A percentile compares a stretch with the other conserved stretches of the same genome.
These are phyloP conservation scores for Leishmania braziliensis DNA, from an alignment of 208 protist genomes.

Conservation along the genomic window DNA sequence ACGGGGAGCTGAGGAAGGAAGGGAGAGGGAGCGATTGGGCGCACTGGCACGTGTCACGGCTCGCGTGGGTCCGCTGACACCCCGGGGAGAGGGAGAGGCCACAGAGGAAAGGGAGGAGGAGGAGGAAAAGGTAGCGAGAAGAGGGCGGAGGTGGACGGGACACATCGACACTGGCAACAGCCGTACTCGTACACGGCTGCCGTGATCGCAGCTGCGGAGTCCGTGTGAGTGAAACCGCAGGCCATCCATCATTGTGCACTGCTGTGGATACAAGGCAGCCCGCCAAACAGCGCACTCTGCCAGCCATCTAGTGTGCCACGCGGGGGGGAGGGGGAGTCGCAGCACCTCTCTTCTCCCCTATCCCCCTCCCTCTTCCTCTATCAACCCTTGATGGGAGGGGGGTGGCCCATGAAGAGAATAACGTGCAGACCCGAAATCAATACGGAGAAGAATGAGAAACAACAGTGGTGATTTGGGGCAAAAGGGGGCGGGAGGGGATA, in stretches of 20 bases:
- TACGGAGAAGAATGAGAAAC: no score
- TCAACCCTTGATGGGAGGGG: background rate
- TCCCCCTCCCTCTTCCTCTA: background rate
- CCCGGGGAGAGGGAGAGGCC: background rate
- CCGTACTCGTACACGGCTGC: background rate
- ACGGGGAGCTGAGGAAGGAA: background rate
- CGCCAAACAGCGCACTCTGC: background rate
- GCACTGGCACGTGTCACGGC: background rate
- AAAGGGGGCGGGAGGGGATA: no score
- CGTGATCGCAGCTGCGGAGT: background rate
- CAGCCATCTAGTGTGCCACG: background rate
- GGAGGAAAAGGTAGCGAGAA: background rate
- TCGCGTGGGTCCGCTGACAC: background rate
- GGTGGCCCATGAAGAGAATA: no score
- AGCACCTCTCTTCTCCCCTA: background rate
- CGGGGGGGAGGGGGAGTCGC: background rate
- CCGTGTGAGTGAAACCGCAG: background rate
- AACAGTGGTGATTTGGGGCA: no score
- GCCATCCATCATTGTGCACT: background rate
- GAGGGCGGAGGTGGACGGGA: background rate
- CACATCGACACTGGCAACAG: background rate
- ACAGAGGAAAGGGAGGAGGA: background rate
- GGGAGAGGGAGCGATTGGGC: background rate
- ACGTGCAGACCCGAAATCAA: no score
- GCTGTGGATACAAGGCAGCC: background rate